Evolutionary conservation across 306 rosid genomes (phyloP), one percentile per base, ranked within the genome.

Genomic region (Quercus glauca): DNA sequence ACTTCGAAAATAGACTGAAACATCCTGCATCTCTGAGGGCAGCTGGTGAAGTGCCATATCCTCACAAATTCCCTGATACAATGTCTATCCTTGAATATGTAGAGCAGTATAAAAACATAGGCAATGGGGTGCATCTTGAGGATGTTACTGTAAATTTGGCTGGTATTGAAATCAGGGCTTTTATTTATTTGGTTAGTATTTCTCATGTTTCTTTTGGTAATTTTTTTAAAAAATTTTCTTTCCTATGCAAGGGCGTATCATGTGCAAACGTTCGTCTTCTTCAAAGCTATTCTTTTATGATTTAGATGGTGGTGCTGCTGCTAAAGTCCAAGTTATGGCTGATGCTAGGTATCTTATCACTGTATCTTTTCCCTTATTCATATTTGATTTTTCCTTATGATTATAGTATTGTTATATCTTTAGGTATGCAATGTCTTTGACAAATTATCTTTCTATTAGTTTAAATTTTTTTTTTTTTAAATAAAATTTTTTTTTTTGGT

Each of bases 291-390:
- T n/a, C n/a, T n/a, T n/a, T n/a, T n/a, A n/a, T n/a, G n/a, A n/a
- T n/a, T n/a, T n/a, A n/a, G n/a, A n/a, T n/a, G n/a, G n/a, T n/a
- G n/a, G n/a, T n/a, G n/a, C 4, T 58, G 90, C 89, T 70, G 82
- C 56, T 72, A 93, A 93, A 79, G 94, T 91, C 61, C 98, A 93
- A 87, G 97, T 93, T 55, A 91, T 93, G 95, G 89, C 95, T 13
- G 97, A 91, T 87, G 92, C 91, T 43, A 91, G 97, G 98, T 93
- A 86, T 60, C 19, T 31, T 17, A 73, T 70, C 49, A 2, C n/a
- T 25, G 1, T 78, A 14, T 65, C 13, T 67, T 12, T 49, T 14
- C 19, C 28, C 35, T 25, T 12, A 28, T 63, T 63, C 19, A 15
- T 28, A 4, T 58, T 58, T 58, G 64, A 21, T 58, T 58, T 33